Base-by-base conservation (phyloP, 805 yeast species). In the Yamadazyma sp. region DNA sequence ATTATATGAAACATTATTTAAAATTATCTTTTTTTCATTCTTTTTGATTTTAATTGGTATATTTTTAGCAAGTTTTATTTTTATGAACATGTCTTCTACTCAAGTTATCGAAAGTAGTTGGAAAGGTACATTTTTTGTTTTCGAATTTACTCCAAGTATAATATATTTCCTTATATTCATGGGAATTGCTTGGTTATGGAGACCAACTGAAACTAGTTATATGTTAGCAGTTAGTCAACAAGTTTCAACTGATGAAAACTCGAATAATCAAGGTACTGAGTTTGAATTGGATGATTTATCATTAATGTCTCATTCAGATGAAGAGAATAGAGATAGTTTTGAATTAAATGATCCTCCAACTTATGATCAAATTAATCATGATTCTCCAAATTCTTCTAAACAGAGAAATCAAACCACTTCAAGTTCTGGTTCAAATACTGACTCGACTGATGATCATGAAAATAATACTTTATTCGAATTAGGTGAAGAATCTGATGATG, bases 151-250 rank as follows among this genome's bases (percentile, higher is more conserved):
- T 96, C 95, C 96, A 25, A 81, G 95, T 31, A 73, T 87, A 31
- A 82, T 88, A 10, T 93, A 87, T 63, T 86, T 85, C 53, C 62
- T 81, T 31, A 89, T 89, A 24, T 89, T 93, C 57, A 75, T 82
- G 50, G 76, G 88, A 7, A 72, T 93, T 44, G 86, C 96, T 4
- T 78, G 88, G 67, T 76, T 93, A 44, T 93, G 98, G 98, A 82
- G 98, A 60, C 99, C 99, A 35, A 91, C 97, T 0, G 93, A 84
- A 48, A 87, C 95, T 26, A 88, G 96, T 39, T 85, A 89, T 52
- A 82, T 94, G 77, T 76, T 93, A 53, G 98, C 97, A 9, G 89
- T 89, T 43, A 86, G 96, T 2, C 86, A 87, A 35, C 98, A 93
- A 63, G 69, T 93, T 29, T 93, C 96, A 45, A 83, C 84, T 7